Base-by-base conservation (phyloP, 2,329 filamentous ascomycete species). In the Tolypocladium endophyticum region DNA sequence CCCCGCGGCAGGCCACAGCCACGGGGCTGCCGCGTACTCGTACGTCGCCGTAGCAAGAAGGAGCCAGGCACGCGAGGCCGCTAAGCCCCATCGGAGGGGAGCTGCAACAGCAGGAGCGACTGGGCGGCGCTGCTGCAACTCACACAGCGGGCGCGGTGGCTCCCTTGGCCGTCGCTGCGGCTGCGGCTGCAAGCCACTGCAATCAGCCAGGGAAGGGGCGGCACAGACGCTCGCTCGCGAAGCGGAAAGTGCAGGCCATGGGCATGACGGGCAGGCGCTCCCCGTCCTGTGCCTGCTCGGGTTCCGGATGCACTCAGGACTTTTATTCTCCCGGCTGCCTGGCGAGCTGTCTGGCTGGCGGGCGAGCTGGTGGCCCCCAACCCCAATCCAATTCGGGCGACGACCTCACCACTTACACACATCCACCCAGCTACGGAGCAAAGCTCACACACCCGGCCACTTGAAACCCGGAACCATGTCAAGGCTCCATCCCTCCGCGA, bases 381-480 rank as follows among this genome's bases (percentile, higher is more conserved):
- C 5, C 14, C 35, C 47, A 20, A 30, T 12, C 28, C 47, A 20
- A 30, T 12, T 18, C 18, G 16, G 5, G 9, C 38, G 28, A 14
- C 28, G 28, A 33, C 58, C 23, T 59, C 25, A 28, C 38, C 52
- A 55, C 50, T 39, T 35, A 41, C 55, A 33, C 28, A 1, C 53
- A 50, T 23, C 36, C 47, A 43, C 47, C 47, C 58, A 39, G 54
- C 33, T 11, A 55, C 55, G 54, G 47, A 45, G 55, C 41, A 55
- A 41, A 55, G 39, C 55, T 58, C 47, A 47, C 52, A 55, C 59
- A 43, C 56, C 38, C 33, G 39, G 33, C 33, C 25, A 45, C 60
- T 53, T 61, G 57, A 61, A 61, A 61, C 60, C 60, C 36, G 57
- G 57, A 61, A 59, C 60, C 60, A 58, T 61, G 60, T 59, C 60